Percentiles rank a stretch among this genome's conserved stretches.
Conservation (phyloP, 1,284 basidiomycete genomes). For the Leccinum idahoense region DNA sequence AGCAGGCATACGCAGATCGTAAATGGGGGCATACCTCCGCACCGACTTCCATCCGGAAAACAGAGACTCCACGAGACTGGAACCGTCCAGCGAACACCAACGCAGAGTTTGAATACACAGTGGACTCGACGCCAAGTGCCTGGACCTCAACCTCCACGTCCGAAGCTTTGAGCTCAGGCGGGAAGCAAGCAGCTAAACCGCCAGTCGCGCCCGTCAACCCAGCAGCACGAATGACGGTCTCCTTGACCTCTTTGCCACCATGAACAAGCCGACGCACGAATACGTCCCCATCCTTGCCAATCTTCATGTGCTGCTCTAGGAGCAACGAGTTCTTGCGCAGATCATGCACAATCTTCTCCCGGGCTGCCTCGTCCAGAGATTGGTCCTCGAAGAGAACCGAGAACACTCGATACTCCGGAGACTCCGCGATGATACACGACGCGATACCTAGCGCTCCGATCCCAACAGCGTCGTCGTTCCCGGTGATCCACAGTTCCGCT, state of each 20-base stretch:
- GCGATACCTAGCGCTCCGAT: conserved; percentile 28
- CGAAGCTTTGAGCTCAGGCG: conserved; percentile 7
- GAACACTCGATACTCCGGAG: conserved; percentile 24
- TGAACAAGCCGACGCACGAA: conserved; percentile 23
- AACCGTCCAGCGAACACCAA: conserved; percentile 13
- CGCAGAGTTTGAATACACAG: conserved; percentile 7
- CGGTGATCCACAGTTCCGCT: conserved; percentile 26
- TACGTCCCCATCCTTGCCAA: conserved; percentile 18
- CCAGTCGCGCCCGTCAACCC: conserved; percentile 10
- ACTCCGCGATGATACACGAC: conserved; percentile 27
- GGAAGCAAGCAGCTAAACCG: conserved; percentile 18
- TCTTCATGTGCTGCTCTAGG: conserved; percentile 28
- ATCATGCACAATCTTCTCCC: conserved; percentile 22
- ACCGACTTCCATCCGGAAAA: conserved; percentile 5
- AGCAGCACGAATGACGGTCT: conserved; percentile 9
- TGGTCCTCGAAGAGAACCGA: conserved; percentile 29
- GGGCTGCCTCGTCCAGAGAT: conserved; percentile 19
- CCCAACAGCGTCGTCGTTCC: conserved; percentile 26
- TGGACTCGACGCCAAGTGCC: conserved; percentile 11
- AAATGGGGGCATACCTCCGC: conserved; percentile 3
- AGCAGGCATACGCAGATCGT: neutral
- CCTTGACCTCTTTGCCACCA: conserved; percentile 14
- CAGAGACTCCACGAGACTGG: conserved; percentile 12
- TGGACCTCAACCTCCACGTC: conserved; percentile 16
- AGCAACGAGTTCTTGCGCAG: conserved; percentile 24